Evolutionary conservation across 768 basidiomycete genomes (phyloP), one percentile per base, ranked within the genome.

Genomic region (Mycena kentingensis): DNA sequence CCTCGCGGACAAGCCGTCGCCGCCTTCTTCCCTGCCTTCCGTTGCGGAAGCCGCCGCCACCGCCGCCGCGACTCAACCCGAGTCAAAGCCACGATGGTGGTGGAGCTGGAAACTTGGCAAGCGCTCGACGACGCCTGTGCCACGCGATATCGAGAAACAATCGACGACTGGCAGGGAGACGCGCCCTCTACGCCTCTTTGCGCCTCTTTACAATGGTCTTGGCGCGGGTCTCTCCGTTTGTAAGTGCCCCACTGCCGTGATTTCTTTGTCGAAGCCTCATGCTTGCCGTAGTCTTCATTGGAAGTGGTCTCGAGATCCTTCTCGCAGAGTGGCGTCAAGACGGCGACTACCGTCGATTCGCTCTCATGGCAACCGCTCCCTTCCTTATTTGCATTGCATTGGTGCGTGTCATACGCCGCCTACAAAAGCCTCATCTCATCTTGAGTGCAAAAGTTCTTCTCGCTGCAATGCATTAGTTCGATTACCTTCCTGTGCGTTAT

Each of bases 351-450:
- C 68, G 55, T 1, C 79, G 92, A 10, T 90, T 94, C 50, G 80
- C 76, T 3, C 78, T 95, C 2, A 56, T 90, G 10, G 76, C 67
- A 13, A 83, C 88, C 1, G 68, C 76, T 0, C 92, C 92, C 0
- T 81, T 90, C 65, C 74, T 91, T 5, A 80, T 89, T 58, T 92
- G 89, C 53, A 78, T 94, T 6, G 83, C 87, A 3, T 65, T 92
- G 61, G 88, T 89, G 63, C 67, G 84, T 44, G 45, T 41, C 21
- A 12, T 52, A 16, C 11, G 13, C 8, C 27, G 21, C 52, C 27
- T 58, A 47, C 19, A 46, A 26, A 28, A 11, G 19, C 34, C 2
- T 27, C 31, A 50, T n/a, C 45, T 22, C 47, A 18, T 41, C 45
- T 36, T 47, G 11, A 19, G 29, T 37, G 13, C 7, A 51, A 27